phyloP scores from a whole-genome alignment of 1,284 basidiomycete genomes.

The Pseudozyma thailandica region DNA sequence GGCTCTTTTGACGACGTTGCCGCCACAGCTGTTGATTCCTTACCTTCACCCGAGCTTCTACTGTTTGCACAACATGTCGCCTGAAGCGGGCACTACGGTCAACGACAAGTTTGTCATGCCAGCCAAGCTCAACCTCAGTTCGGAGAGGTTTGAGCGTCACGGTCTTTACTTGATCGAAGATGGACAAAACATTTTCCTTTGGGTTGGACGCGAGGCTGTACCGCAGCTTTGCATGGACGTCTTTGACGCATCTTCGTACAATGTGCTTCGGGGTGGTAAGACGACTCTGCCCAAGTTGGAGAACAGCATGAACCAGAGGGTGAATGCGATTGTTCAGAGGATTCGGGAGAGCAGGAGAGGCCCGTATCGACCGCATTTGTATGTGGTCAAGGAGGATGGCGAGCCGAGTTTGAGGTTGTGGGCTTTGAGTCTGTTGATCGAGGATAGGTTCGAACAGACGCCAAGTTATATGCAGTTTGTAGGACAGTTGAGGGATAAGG shows the following conservation, averaged over 20 bases:
- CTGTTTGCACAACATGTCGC: conserved; percentile 94
- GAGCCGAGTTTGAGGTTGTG: conserved; percentile 87
- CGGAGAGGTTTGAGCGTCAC: conserved; percentile 91
- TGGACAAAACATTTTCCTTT: conserved; percentile 96
- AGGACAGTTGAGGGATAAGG: conserved; percentile 61
- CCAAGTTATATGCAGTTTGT: conserved; percentile 96
- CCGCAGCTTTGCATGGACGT: conserved; percentile 93
- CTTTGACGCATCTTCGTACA: conserved; percentile 88
- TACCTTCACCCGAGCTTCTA: conserved; percentile 96
- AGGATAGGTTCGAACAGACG: conserved; percentile 93
- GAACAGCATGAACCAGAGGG: conserved; percentile 89
- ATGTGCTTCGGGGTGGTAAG: conserved; percentile 91
- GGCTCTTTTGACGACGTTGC: conserved; percentile 87
- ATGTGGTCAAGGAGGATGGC: conserved; percentile 97
- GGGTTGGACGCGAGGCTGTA: conserved; percentile 95
- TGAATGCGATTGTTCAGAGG: conserved; percentile 93
- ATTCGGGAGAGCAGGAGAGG: conserved; percentile 86
- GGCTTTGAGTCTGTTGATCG: conserved; percentile 92
- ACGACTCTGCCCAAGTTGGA: conserved; percentile 87
- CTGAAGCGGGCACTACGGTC: conserved; percentile 74
- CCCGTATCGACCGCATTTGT: conserved; percentile 92
- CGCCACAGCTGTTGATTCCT: conserved; percentile 88
- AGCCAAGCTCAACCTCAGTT: conserved; percentile 86
- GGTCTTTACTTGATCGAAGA: conserved; percentile 97
- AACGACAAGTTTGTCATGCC: conserved; percentile 76